These are phyloP conservation scores for Neonectria sp. DNA, from an alignment of 2,329 filamentous ascomycete species.

Conservation along the genomic window DNA sequence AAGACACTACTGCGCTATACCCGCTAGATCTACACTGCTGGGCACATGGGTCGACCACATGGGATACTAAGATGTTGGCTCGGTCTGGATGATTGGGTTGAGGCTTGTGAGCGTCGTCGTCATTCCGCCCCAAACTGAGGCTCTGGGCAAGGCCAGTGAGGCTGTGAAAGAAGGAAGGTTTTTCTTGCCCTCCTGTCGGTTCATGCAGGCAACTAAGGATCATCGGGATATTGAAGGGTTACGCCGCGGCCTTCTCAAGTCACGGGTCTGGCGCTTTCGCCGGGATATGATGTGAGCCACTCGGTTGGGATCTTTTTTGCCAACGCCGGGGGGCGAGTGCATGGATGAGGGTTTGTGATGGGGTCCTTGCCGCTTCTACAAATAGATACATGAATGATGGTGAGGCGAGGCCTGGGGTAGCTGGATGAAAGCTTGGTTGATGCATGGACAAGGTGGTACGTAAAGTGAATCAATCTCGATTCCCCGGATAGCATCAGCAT, in stretches of 20 bases:
- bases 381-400: background rate
- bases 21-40: conserved; percentile 30
- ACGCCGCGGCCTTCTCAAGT: conserved; percentile 26
- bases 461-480: conserved; percentile 5
- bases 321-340: conserved; percentile 8
- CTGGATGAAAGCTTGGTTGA: conserved; percentile 1
- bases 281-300: conserved; percentile 12
- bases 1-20: conserved; percentile 33
- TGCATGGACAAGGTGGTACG: conserved; percentile 1
- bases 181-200: conserved; percentile 26
- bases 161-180: conserved; percentile 8
- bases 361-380: conserved; percentile 2
- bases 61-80: conserved; percentile 15
- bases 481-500: background rate
- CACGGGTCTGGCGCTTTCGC: conserved; percentile 17
- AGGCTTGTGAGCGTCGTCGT: conserved; percentile 12
- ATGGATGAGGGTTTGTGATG: conserved; percentile 7
- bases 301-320: conserved; percentile 10
- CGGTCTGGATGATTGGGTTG: conserved; percentile 23
- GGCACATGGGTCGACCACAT: conserved; percentile 26
- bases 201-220: conserved; percentile 34
- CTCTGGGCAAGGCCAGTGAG: conserved; percentile 15
- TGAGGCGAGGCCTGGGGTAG: background rate
- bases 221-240: conserved; percentile 16
- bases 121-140: conserved; percentile 23